Evolutionary conservation across 2,329 filamentous ascomycete species (phyloP).

Genomic region (Monosporascus sp.): DNA sequence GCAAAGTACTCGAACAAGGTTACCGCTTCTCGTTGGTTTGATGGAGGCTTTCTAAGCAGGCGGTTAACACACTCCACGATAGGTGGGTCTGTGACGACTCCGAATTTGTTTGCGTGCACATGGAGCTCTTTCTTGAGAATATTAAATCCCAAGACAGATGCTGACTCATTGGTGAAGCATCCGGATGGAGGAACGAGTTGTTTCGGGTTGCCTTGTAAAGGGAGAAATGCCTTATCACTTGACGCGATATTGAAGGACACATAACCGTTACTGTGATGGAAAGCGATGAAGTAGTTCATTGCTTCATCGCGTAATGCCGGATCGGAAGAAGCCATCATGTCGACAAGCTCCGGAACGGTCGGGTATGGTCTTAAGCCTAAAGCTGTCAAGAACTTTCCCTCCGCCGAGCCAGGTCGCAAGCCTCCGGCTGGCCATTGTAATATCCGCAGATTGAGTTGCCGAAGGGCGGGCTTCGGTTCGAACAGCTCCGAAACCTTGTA

Average conservation of each 20-base stretch:
- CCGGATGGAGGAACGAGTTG: constrained; percentile 64
- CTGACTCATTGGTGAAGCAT: constrained; percentile 77
- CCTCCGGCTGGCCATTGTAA: constrained; percentile 75
- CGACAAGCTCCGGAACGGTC: constrained; percentile 65
- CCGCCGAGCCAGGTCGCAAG: constrained; percentile 58
- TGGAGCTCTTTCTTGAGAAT: constrained; percentile 74
- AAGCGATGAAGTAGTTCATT: constrained; percentile 76
- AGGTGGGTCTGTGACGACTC: constrained; percentile 75
- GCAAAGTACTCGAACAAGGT: constrained; percentile 80
- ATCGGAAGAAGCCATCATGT: constrained; percentile 66
- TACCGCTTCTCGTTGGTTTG: constrained; percentile 58
- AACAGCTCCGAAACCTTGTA: constrained; percentile 77
- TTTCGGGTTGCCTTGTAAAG: constrained; percentile 62
- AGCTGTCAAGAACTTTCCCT: constrained; percentile 66
- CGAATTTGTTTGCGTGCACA: constrained; percentile 74
- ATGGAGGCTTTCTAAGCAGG: constrained; percentile 67
- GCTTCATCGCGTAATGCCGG: constrained; percentile 57
- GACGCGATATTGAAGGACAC: constrained; percentile 52
- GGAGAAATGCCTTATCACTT: constrained; percentile 59
- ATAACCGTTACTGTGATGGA: constrained; percentile 76
- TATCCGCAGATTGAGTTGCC: constrained; percentile 66
- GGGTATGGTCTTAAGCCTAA: constrained; percentile 73
- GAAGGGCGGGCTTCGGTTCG: constrained; percentile 67
- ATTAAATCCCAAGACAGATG: constrained; percentile 72
- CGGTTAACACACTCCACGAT: constrained; percentile 71